These are phyloP conservation scores for Neurospora sp. DNA, from an alignment of 495 filamentous ascomycete species.

Conservation along the genomic window DNA sequence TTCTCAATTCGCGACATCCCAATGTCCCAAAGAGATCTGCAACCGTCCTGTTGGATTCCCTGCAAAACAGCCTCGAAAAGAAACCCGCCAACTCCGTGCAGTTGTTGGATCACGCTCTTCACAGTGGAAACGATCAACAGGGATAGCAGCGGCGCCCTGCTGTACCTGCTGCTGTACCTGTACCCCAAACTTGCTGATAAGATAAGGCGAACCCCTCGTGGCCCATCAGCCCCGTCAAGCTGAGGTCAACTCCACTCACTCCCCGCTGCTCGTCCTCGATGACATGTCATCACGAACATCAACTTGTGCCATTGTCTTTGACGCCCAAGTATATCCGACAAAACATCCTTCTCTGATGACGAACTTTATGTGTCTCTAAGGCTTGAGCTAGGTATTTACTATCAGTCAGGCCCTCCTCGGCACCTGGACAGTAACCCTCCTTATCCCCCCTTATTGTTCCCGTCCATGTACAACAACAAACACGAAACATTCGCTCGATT, in stretches of 20 bases:
- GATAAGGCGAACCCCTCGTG: background rate
- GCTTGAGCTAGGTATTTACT: background rate
- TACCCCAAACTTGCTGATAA: background rate
- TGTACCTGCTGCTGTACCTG: background rate
- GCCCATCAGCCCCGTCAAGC: background rate
- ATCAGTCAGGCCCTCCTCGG: background rate
- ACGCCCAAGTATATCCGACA: background rate
- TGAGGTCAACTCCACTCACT: background rate
- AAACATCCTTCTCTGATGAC: background rate
- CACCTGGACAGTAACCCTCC: background rate
- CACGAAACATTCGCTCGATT: background rate
- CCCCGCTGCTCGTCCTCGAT: background rate
- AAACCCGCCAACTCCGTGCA: background rate
- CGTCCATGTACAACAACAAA: background rate
- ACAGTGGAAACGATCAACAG: background rate
- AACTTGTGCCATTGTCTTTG: background rate
- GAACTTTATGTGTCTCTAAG: background rate
- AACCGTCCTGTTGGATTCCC: background rate
- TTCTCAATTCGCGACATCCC: background rate
- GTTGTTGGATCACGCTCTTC: background rate
- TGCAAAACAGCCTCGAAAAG: background rate
- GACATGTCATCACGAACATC: background rate
- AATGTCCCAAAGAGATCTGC: background rate
- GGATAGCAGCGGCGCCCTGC: background rate
- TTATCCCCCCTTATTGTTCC: background rate